Conservation (phyloP, 352 stramenopile species). For the Phytophthora crassamura region DNA sequence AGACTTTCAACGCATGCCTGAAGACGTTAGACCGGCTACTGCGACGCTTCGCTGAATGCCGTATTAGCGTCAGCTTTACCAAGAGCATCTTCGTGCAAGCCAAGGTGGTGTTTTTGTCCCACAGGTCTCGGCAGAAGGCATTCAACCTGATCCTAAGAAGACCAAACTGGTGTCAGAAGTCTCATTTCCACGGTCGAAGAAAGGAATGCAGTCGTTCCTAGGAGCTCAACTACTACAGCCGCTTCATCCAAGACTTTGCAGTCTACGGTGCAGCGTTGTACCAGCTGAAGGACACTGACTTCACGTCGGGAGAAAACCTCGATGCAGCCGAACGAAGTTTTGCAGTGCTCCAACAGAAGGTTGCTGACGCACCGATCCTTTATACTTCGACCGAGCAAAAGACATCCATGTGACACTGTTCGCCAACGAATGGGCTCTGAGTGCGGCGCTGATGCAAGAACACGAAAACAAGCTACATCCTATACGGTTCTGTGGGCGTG, state of each 20-base stretch:
- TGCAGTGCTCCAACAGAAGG: slow-evolving; percentile 11
- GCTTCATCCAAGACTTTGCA: neutral
- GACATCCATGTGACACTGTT: slow-evolving; percentile 16
- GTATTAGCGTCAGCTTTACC: too few relatives aligned
- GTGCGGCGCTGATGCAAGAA: slow-evolving; percentile 9
- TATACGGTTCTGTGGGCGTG: too few relatives aligned
- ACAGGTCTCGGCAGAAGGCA: neutral
- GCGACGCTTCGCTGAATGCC: neutral
- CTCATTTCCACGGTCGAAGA: neutral
- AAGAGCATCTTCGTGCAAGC: neutral
- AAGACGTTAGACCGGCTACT: too few relatives aligned
- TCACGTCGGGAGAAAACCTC: neutral
- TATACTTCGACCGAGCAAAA: neutral
- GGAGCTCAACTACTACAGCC: slow-evolving; percentile 5
- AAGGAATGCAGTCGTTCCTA: slow-evolving; percentile 1
- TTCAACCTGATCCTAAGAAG: neutral
- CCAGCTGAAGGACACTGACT: neutral
- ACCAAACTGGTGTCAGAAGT: neutral
- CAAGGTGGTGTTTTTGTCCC: neutral
- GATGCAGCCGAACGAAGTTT: neutral
- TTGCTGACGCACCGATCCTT: slow-evolving; percentile 1
- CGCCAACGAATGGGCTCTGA: slow-evolving; percentile 23
- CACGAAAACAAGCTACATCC: slow-evolving; percentile 12
- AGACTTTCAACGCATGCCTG: neutral
- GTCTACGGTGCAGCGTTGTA: neutral